phyloP scores from a whole-genome alignment of 2,329 filamentous ascomycete species.

The Aspergillus sp. region DNA sequence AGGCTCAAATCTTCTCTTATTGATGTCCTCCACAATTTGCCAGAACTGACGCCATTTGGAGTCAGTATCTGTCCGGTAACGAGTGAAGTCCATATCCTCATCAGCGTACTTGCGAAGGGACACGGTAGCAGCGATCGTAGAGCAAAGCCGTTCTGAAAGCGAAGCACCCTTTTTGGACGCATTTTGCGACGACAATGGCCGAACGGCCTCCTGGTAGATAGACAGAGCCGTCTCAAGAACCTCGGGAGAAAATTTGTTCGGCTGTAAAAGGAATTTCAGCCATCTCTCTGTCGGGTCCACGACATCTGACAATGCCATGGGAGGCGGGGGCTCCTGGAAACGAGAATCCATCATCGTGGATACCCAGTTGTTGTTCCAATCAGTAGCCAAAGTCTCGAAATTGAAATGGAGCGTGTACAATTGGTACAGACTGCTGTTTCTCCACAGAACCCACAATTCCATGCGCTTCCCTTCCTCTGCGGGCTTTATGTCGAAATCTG shows the following conservation, averaged over 20 bases:
- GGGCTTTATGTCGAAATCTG: slow-evolving; percentile 67
- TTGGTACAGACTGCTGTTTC: slow-evolving; percentile 76
- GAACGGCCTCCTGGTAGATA: slow-evolving; percentile 70
- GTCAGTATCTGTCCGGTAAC: slow-evolving; percentile 71
- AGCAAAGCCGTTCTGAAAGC: slow-evolving; percentile 73
- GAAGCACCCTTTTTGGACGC: slow-evolving; percentile 49
- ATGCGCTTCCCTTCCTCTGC: slow-evolving; percentile 53
- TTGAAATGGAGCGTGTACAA: slow-evolving; percentile 72
- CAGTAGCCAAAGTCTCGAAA: slow-evolving; percentile 58
- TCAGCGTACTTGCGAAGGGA: slow-evolving; percentile 60
- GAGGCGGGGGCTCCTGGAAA: slow-evolving; percentile 52
- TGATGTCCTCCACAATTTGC: slow-evolving; percentile 77
- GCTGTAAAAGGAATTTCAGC: slow-evolving; percentile 78
- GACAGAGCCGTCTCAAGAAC: slow-evolving; percentile 80
- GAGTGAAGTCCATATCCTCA: slow-evolving; percentile 69
- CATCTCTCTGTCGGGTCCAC: slow-evolving; percentile 77
- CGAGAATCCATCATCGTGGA: slow-evolving; percentile 62
- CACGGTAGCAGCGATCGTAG: slow-evolving; percentile 67
- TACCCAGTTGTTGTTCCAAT: slow-evolving; percentile 69
- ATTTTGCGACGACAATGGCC: slow-evolving; percentile 41
- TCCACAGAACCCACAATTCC: slow-evolving; percentile 76
- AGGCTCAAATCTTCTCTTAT: slow-evolving; percentile 80
- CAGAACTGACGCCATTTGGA: slow-evolving; percentile 89
- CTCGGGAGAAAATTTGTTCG: slow-evolving; percentile 74
- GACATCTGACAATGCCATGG: slow-evolving; percentile 61